Conservation (phyloP, 345 rosid species). For the Salix purpurea region DNA sequence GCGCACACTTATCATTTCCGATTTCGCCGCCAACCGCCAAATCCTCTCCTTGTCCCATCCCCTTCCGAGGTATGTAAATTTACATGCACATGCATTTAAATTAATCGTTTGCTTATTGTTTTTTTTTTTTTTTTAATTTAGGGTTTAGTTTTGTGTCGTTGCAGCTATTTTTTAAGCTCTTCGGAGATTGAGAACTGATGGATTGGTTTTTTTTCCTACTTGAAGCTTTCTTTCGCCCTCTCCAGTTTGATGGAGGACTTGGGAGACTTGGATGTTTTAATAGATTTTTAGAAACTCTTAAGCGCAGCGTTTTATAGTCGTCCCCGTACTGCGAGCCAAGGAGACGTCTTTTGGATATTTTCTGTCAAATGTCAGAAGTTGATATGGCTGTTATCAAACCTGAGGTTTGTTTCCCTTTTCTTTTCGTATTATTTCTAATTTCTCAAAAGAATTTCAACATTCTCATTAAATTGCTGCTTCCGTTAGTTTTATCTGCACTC, state of each 20-base stretch:
- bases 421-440: background rate
- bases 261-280: background rate
- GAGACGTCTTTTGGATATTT: slow-evolving; percentile 16
- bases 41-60: background rate
- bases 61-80: slow-evolving; percentile 12
- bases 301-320: background rate
- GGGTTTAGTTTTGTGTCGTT: background rate
- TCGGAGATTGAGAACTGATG: background rate
- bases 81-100: background rate
- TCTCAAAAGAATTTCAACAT: background rate
- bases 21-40: slow-evolving; percentile 33
- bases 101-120: background rate
- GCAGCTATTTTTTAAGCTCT: background rate
- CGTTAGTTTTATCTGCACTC: no score
- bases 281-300: background rate
- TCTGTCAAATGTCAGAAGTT: slow-evolving; percentile 18
- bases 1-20: slow-evolving; percentile 26
- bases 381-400: slow-evolving; percentile 29
- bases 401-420: slow-evolving; percentile 13
- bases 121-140: background rate
- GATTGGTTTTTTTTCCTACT: background rate
- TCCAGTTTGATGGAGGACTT: background rate
- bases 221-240: background rate
- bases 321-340: slow-evolving; percentile 14
- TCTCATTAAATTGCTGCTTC: background rate